Base-by-base conservation (phyloP, 441 rosid genomes). In the Pelargonium exstipulatum region DNA sequence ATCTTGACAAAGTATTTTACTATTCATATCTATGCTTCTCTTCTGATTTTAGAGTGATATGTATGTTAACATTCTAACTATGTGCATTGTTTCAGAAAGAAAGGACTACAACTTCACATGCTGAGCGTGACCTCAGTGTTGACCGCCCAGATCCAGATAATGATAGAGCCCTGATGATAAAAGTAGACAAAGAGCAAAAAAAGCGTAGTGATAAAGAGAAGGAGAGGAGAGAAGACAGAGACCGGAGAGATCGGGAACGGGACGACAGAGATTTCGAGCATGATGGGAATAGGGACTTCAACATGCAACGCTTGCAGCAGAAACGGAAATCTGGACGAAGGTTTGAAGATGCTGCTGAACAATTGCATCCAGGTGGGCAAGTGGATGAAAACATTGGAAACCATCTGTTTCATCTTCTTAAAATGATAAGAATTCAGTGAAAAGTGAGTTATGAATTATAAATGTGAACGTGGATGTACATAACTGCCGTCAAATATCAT, bases 221-320 rank as follows among this genome's bases (percentile, higher is more conserved):
- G 74, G 93, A 87, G 57, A 82, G 88, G 78, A 89, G 84, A 77
- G 96, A 88, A 63, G 95, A 87, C 10, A 77, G 81, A 78, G 90
- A 86, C 74, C 75, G 79, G 84, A 86, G 83, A 82, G 60, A 60
- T 60, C 13, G 43, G n/a, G 90, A 80, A 64, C 76, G 58, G 58
- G 91, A 84, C 76, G 90, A 81, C 72, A 80, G 83, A 78, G 89
- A 80, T 69, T 79, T 81, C 75, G 89, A 88, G 66, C 83, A 82
- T 66, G 88, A 87, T 75, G 84, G 83, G 68, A 83, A 62, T 80
- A 81, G 86, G 69, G 91, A 90, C 68, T 78, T 77, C 73, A 79
- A 65, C 84, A 73, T 83, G 84, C 93, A 85, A 71, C 83, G 71
- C 5, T 81, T 81, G 74, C 77, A 80, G 58, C 84, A 80, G 71